Evolutionary conservation across 768 basidiomycete species (phyloP), one percentile per base, ranked within the genome.

Genomic region (Termitomyces heimii): DNA sequence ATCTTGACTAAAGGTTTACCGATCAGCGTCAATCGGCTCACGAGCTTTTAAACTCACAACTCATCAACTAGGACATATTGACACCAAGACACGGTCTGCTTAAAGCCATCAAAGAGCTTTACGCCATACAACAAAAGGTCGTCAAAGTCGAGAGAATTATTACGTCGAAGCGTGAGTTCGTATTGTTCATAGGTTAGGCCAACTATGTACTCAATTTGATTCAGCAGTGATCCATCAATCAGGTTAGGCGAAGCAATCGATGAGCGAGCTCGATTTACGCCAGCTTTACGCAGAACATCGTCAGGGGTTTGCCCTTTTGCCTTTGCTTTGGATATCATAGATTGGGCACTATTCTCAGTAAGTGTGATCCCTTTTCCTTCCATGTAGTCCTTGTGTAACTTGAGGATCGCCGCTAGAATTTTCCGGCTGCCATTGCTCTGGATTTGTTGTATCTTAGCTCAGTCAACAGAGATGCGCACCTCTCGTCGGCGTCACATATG

Each of bases 141-240:
- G 63, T 96, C 94, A 62, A 94, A 96, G 70, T 96, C 94, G 12
- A 96, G 73, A 32, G 85, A 82, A 62, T 92, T 92, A 60, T 77
- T 82, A 29, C 75, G 71, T 45, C 77, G 72, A 29, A 94, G 74
- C 12, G 74, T 72, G 7, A 71, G 74, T 62, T 92, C 82, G 68
- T 96, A 94, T 12, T 83, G 77, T 18, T 75, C 73, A 66, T 86
- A 91, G 5, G 89, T 70, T 49, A 81, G 70, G 1, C 76, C 79
- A 5, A 81, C 66, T 13, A 84, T 70, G 18, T 66, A 67, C 24
- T 78, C 70, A 37, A 79, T 63, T 20, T 70, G 65, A n/a, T 66
- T 63, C n/a, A 55, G 39, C 22, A 20, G 5, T 39, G 39, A 32
- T 28, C 18, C 34, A 18, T 31, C 29, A 7, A 54, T 45, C 13